Conservation (phyloP, 331 rosid genomes). For the Malus hybrid region DNA sequence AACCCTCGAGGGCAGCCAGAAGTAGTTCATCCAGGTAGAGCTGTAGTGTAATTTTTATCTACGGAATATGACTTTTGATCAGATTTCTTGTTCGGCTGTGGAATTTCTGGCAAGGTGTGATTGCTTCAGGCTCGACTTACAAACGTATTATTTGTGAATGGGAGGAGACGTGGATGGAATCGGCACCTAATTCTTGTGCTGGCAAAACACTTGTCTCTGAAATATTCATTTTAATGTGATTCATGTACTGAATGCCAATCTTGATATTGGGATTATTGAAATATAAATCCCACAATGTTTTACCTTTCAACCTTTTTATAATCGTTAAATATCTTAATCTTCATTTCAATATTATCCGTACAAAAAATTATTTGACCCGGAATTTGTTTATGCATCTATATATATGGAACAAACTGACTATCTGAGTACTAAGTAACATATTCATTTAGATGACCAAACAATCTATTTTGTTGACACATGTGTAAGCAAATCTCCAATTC, state of each 20-base stretch:
- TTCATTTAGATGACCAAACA: no score
- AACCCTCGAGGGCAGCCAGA: constrained; percentile 15
- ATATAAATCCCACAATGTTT: not conserved
- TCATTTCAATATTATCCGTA: no score
- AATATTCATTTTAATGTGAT: not conserved
- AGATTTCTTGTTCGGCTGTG: not conserved
- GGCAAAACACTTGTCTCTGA: not conserved
- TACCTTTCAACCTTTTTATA: not conserved
- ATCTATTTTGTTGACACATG: no score
- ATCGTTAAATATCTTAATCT: no score
- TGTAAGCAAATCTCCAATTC: no score
- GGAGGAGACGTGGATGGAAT: not conserved
- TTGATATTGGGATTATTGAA: not conserved
- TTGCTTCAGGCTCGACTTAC: not conserved
- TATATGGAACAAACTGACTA: no score
- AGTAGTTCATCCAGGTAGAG: constrained; percentile 21
- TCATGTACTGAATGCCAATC: not conserved
- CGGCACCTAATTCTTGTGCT: no score
- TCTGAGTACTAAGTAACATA: no score
- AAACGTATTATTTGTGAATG: not conserved
- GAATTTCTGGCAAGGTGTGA: not conserved
- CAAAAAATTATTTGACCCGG: no score
- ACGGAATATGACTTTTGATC: not conserved
- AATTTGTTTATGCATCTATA: no score
- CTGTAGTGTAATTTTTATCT: not conserved